Base-by-base conservation (phyloP, 768 basidiomycete genomes). In the Lentinus brumalis region DNA sequence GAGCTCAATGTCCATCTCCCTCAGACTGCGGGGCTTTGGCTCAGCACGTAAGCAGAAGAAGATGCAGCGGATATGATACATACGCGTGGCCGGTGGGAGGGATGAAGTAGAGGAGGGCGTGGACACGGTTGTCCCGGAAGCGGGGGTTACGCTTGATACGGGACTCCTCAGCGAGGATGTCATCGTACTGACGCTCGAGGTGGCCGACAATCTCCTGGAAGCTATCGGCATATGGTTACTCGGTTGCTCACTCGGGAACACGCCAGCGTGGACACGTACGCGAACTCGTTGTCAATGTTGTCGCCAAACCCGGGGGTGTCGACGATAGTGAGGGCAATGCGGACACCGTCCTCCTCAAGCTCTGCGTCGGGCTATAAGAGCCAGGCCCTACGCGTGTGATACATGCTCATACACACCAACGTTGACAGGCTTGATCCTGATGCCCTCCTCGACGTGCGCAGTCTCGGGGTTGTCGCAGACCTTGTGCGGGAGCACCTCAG, bases 281-380 rank as follows among this genome's bases (percentile, higher is more conserved):
- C 90, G 73, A 94, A 94, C 76, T 98, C 96, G 70, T 98, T 98
- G 81, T 99, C 95, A 72, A 99, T 96, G 72, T 95, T 96, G 77
- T 98, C 95, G 41, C 96, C 97, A 69, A 99, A 99, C 47, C 97
- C 97, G 57, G 97, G 97, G 0, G 97, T 99, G 74, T 99, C 97
- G 31, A 99, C 96, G 63, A 99, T 94, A 45, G 97, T 98, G 68
- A 99, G 81, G 8, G 96, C 94, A 73, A 99, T 97, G 68, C 97
- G 91, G 63, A 98, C 93, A 46, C 97, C 97, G 68, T 99, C 97
- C 75, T 98, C 96, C 69, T 98, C 97, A 62, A 99, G 87, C 76
- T 99, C 97, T 96, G 71, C 16, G 55, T 9, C 50, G 40, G 41
- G 40, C 16, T 26, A 44, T 55, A 15, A 16, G 4, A 32, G 12